Evolutionary conservation across 2,329 filamentous ascomycete species (phyloP), one percentile per base, ranked within the genome.

Genomic region (Fusarium chuoi): DNA sequence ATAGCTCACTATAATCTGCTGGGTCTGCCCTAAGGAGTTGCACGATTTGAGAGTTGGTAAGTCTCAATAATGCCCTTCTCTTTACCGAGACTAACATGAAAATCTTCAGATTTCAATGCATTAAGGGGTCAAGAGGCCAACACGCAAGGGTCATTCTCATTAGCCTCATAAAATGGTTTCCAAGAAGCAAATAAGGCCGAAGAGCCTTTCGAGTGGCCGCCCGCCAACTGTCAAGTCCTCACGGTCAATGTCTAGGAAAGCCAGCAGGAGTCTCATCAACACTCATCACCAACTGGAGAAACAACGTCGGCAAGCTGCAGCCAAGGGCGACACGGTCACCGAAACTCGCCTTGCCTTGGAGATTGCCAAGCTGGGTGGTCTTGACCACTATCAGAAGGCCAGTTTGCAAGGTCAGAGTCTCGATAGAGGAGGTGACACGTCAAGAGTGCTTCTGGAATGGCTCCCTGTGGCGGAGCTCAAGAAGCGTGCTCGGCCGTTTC

Each of bases 361-460:
- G 75, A 88, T 93, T 51, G 81, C 86, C 42, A 84, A 85, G 7
- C 81, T 91, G 6, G 91, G 91, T 7, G 91, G 91, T 0, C 83
- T 93, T 30, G 84, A 89, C 58, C 86, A 85, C 62, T 93, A 93
- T 74, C 91, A 93, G 77, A 86, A 88, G 75, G 91, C 91, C 35
- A 93, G 91, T 79, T 84, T 93, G n/a, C 89, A 91, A 65, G 91
- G 91, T 20, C 91, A 93, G 79, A 87, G 89, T 58, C 85, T 85
- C 64, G 90, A 92, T 75, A 87, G 91, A 58, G 91, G 91, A 30
- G 91, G 91, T 22, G 91, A 93, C 80, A 92, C 89, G 59, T 92
- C 90, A 20, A 88, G 84, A 67, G 81, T 92, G 17, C 83, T 93
- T 39, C 87, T 93, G 78, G 86, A 91, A 68, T 93, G 91, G 91